Evolutionary conservation across 108 stramenopile genomes (phyloP).

Genomic region (Nitzschia sp.): DNA sequence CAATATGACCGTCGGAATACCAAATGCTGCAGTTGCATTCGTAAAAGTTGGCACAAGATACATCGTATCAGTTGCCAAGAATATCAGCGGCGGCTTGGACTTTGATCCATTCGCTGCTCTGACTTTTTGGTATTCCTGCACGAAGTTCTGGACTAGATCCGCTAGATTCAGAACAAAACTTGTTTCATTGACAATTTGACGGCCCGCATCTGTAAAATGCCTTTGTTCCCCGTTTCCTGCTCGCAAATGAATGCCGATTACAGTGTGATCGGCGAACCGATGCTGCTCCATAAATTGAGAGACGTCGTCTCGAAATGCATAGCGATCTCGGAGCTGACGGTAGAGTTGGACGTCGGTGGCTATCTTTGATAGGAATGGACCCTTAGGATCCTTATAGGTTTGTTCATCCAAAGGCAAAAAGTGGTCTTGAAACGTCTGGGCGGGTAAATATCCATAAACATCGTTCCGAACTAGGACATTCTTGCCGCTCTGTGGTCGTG

Average conservation of each 20-base stretch:
- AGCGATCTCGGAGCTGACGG: conserved; percentile 21
- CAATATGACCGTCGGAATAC: conserved; percentile 17
- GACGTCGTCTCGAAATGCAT: conserved; percentile 26
- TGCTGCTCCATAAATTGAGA: conserved; percentile 33
- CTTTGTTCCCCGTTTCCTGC: conserved; percentile 49
- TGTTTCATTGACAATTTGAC: conserved; percentile 27
- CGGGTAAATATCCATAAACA: conserved; percentile 46
- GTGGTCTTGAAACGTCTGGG: conserved; percentile 48
- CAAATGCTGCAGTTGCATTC: conserved; percentile 19
- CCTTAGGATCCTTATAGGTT: background rate
- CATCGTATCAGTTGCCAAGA: conserved; percentile 55
- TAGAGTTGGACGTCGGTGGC: conserved; percentile 47
- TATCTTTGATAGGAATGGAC: conserved; percentile 23
- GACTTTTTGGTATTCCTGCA: background rate
- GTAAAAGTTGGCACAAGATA: conserved; percentile 36
- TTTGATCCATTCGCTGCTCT: background rate
- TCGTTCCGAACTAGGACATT: conserved; percentile 51
- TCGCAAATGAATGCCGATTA: conserved; percentile 55
- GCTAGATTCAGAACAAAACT: conserved; percentile 26
- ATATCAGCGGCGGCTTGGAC: conserved; percentile 36
- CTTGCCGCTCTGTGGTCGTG: background rate
- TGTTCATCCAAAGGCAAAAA: conserved; percentile 13
- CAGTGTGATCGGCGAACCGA: conserved; percentile 39
- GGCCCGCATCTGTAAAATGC: conserved; percentile 39
- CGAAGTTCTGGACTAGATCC: background rate